Evolutionary conservation across 768 basidiomycete genomes (phyloP).

Genomic region (Boletus subparvulus): DNA sequence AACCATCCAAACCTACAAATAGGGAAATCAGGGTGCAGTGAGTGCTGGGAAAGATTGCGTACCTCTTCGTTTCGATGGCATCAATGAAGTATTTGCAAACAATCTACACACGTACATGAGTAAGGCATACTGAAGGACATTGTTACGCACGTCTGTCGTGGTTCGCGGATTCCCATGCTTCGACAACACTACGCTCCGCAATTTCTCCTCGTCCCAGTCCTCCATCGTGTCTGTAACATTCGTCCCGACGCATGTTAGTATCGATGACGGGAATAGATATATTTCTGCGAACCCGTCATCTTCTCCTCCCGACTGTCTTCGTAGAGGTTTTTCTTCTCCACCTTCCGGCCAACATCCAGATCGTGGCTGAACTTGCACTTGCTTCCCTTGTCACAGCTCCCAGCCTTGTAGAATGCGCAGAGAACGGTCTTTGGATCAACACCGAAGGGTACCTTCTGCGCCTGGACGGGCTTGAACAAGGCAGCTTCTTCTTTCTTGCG

Average conservation of each 20-base stretch:
- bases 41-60: constrained; percentile 7
- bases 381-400: constrained; percentile 87
- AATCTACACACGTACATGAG: constrained; percentile 53
- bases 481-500: constrained; percentile 82
- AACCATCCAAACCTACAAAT: constrained; percentile 81
- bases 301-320: constrained; percentile 85
- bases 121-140: not conserved
- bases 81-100: constrained; percentile 98
- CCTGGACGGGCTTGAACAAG: constrained; percentile 74
- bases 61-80: constrained; percentile 91
- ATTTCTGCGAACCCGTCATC: constrained; percentile 51
- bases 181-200: constrained; percentile 80
- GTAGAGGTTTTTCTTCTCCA: constrained; percentile 95
- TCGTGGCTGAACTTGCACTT: constrained; percentile 99
- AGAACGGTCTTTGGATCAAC: constrained; percentile 95
- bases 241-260: not conserved
- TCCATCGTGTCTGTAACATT: constrained; percentile 86
- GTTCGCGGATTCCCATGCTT: constrained; percentile 91
- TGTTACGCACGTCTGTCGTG: constrained; percentile 74
- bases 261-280: not conserved
- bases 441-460: constrained; percentile 89
- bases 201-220: constrained; percentile 93
- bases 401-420: constrained; percentile 91
- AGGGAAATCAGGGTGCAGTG: not conserved
- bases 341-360: constrained; percentile 82